Base-by-base conservation (phyloP, 2,329 filamentous ascomycete species). In the Alternaria burnsii region DNA sequence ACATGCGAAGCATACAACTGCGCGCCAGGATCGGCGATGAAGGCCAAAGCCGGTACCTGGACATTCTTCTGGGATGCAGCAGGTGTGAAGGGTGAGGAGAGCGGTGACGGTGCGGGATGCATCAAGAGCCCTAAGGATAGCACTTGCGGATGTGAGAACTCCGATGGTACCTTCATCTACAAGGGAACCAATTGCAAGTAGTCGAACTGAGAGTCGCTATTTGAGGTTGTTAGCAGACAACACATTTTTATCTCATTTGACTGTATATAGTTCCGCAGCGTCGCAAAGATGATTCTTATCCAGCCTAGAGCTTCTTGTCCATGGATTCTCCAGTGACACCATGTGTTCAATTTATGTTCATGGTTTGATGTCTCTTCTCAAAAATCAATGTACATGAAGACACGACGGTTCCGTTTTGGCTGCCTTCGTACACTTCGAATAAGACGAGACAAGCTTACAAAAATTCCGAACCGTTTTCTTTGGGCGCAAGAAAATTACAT, bases 1-100 rank as follows among this genome's bases (percentile, higher is more conserved):
- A 84, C 81, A 5, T 85, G 71, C 26, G 60, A 68, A 55, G 71
- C 71, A 11, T 74, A 74, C 55, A 71, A 65, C 7, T 73, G 69
- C 42, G 52, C 41, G 1, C 63, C 70, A 0, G 66, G 66, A 7
- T 65, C 61, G 5, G 46, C 51, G 10, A 70, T 70, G 70, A 59
- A 48, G 20, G 38, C 40, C 8, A 44, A 61, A 18, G 40, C 36
- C 11, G 70, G 69, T 36, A 61, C 54, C 26, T 72, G 71, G 69
- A 68, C 66, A 5, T 74, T 72, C 50, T 71, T 67, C 41, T 70
- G 71, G 69, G 65, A 52, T 16, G 42, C 62, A 18, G 63, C 62
- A n/a, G 72, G 63, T 28, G 50, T 64, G 9, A 51, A 62, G n/a
- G 71, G 71, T 5, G 59, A 65, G 55, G 32, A 46, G 4, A 44